A percentile compares a stretch with the other conserved stretches of the same genome.
Conservation (phyloP, 2,329 filamentous ascomycete species). For the Pseudovirgaria hyperparasitica region DNA sequence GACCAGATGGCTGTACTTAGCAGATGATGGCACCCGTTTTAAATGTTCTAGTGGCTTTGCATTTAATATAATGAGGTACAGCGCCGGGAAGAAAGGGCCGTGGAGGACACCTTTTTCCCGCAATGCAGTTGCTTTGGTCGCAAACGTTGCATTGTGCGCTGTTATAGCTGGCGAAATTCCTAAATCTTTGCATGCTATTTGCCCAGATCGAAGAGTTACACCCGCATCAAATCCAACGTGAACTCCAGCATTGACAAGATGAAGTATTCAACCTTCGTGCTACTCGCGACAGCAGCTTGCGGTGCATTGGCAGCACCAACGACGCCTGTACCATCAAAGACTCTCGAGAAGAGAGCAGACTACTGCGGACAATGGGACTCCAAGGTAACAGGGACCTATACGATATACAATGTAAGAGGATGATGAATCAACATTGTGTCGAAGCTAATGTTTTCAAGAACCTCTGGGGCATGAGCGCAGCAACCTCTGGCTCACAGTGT, state of each 20-base stretch:
- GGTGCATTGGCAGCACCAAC: slow-evolving; percentile 1
- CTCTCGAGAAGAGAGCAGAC: slow-evolving; percentile 18
- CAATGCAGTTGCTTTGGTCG: too few species aligned
- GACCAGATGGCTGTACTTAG: too few species aligned
- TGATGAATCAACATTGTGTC: neutral
- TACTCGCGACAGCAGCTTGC: neutral
- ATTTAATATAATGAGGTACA: too few species aligned
- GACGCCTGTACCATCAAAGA: slow-evolving; percentile 12
- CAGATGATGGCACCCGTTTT: too few species aligned
- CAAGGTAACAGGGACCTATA: slow-evolving; percentile 15
- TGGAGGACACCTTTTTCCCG: too few species aligned
- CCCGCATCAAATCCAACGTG: too few species aligned
- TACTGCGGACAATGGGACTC: slow-evolving; percentile 21
- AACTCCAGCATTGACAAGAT: slow-evolving; percentile 1
- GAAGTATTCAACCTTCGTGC: slow-evolving; percentile 1
- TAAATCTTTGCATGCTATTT: too few species aligned
- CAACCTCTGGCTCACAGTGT: slow-evolving; percentile 34
- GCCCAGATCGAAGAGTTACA: too few species aligned
- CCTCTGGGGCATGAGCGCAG: slow-evolving; percentile 30
- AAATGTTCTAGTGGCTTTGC: too few species aligned
- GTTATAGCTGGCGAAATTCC: too few species aligned
- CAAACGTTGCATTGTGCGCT: too few species aligned
- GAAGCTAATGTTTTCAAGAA: slow-evolving; percentile 12
- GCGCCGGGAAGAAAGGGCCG: too few species aligned
- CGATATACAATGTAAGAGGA: slow-evolving; percentile 16